Evolutionary conservation across 176 grass and related monocot species (phyloP), one percentile per base, ranked within the genome.

Genomic region (Raddia guianensis): DNA sequence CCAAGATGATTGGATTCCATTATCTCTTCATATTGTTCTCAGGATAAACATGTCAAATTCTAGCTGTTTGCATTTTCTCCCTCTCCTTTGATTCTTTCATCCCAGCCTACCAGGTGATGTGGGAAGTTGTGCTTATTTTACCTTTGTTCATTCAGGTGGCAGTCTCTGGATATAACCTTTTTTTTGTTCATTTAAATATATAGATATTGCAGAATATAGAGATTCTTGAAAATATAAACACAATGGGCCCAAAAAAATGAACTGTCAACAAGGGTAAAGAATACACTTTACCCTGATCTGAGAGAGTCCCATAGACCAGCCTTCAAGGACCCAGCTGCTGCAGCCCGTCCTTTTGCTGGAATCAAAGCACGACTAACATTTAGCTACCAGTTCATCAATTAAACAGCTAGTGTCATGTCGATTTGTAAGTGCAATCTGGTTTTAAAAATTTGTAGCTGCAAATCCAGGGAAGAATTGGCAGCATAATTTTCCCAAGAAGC

Each of bases 251-350:
- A 0, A 68, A 51, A 9, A 62, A 66, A 9, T 12, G 48, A 52
- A 13, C 27, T 19, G 6, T 9, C 47, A 33, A 21, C 8, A 86
- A 65, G 7, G 43, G 27, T 7, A 69, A 10, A 57, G 4, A 74
- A 52, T 84, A 49, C 69, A n/a, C 75, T 68, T 81, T 91, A 98
- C 95, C 91, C 88, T 18, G 92, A 92, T 87, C 78, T 91, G 66
- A 98, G 89, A 47, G 95, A 98, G 82, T 94, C 95, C 95, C 95
- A 98, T 81, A 94, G 86, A 51, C 92, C 86, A 83, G 95, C 95
- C 68, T 80, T 98, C 82, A 98, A 87, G 72, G 91, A 77, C 90
- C 90, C 92, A 80, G 44, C 27, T 49, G 61, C 4, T 16, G 78
- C 10, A 21, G 18, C 49, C 44, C 21, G 44, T 73, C 77, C 77